Percentiles rank a stretch among this genome's conserved stretches.
These are phyloP conservation scores for Cercospora sesami DNA, from an alignment of 2,329 filamentous ascomycete genomes.

Conservation along the genomic window DNA sequence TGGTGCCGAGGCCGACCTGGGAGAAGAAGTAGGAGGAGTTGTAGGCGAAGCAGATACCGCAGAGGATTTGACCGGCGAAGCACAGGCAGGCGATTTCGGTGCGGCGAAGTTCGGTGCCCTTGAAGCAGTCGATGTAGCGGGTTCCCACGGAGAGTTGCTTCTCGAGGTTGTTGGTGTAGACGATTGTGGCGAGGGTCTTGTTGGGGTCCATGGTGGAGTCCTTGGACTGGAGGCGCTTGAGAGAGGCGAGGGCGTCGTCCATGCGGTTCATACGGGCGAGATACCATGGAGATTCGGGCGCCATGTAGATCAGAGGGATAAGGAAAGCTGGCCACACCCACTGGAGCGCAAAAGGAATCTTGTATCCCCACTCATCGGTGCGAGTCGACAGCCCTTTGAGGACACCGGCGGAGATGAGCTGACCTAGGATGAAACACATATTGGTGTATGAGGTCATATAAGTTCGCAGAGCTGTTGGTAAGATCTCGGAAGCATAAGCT, in stretches of 20 bases:
- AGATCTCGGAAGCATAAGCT: conserved; percentile 66
- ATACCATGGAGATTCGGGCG: conserved; percentile 33
- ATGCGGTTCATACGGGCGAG: not conserved
- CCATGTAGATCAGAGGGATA: conserved; percentile 31
- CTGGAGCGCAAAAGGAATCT: conserved; percentile 48
- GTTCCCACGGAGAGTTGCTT: conserved; percentile 32
- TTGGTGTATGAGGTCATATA: conserved; percentile 62
- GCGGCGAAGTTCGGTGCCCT: conserved; percentile 38
- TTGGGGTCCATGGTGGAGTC: conserved; percentile 21
- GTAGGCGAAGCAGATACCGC: conserved; percentile 36
- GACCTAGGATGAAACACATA: conserved; percentile 61
- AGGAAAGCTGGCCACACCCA: conserved; percentile 43
- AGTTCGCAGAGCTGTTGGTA: conserved; percentile 59
- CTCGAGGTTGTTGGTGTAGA: conserved; percentile 34
- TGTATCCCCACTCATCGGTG: conserved; percentile 41
- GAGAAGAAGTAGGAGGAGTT: conserved; percentile 42
- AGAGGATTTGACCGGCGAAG: conserved; percentile 40
- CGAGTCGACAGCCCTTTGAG: conserved; percentile 32
- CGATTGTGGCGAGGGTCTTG: conserved; percentile 31
- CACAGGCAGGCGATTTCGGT: conserved; percentile 40
- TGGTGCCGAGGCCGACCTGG: conserved; percentile 38
- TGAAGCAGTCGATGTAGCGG: conserved; percentile 41
- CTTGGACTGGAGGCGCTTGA: conserved; percentile 17
- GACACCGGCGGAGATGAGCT: conserved; percentile 52
- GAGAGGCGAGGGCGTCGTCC: not conserved